Percentiles rank a stretch among this genome's conserved stretches.
phyloP scores from a whole-genome alignment of 1,139 yeast genomes.

The Zygosaccharomyces pseudobailii region DNA sequence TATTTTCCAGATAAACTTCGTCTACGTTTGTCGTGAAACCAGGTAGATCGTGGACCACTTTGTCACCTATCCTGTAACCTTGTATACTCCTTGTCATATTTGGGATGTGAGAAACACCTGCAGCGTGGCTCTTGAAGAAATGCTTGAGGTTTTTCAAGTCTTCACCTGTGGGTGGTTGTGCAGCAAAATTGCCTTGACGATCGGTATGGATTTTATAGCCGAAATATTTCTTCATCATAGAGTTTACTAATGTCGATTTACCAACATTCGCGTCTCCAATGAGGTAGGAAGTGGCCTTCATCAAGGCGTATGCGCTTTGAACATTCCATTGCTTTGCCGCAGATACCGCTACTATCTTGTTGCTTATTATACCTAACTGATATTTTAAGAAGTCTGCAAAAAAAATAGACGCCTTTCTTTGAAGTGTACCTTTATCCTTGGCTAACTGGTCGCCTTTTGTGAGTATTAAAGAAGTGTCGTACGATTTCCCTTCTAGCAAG shows the following conservation, averaged over 20 bases:
- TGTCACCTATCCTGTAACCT: constrained; percentile 22
- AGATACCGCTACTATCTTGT: constrained; percentile 48
- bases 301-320: constrained; percentile 32
- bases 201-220: constrained; percentile 20
- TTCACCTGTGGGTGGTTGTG: constrained; percentile 1
- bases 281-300: constrained; percentile 47
- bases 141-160: constrained; percentile 2
- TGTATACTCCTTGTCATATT: constrained; percentile 32
- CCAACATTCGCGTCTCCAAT: constrained; percentile 77
- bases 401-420: constrained; percentile 20
- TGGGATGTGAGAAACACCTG: constrained; percentile 34
- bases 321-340: constrained; percentile 52
- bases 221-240: constrained; percentile 36
- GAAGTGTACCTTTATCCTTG: constrained; percentile 16
- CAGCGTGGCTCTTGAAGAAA: constrained; percentile 14
- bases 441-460: constrained; percentile 31
- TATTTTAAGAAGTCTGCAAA: constrained; percentile 33
- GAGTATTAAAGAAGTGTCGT: constrained; percentile 19
- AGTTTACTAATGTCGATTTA: constrained; percentile 59
- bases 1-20: constrained; percentile 15
- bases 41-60: constrained; percentile 29
- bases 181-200: constrained; percentile 6
- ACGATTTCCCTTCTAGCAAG: constrained; percentile 29
- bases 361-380: constrained; percentile 41
- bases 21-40: constrained; percentile 23